Conservation (phyloP, 1,284 basidiomycete species). For the Tranzscheliella williamsii region DNA sequence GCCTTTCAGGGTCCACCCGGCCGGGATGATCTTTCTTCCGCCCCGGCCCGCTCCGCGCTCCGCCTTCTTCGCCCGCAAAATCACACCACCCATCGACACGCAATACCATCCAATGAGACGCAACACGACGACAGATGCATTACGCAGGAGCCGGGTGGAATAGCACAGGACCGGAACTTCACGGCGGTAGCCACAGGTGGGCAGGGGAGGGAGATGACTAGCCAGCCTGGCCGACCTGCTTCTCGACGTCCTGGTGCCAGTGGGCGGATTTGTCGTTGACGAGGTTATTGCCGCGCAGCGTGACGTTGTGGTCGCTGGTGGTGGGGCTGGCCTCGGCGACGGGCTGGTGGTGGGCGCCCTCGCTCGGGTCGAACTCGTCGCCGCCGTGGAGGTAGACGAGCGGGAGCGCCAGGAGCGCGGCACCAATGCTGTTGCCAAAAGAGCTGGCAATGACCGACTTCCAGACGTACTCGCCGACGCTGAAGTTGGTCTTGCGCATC, state of each 20-base stretch:
- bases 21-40: no score
- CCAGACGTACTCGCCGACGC: slow-evolving; percentile 68
- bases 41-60: no score
- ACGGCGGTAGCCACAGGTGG: no score
- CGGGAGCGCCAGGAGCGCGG: slow-evolving; percentile 65
- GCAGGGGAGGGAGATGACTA: no score
- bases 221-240: slow-evolving; percentile 14
- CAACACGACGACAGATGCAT: no score
- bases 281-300: slow-evolving; percentile 6
- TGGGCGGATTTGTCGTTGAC: background rate
- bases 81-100: no score
- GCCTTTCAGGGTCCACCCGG: no score
- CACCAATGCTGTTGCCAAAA: slow-evolving; percentile 73
- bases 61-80: no score
- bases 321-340: slow-evolving; percentile 4
- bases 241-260: slow-evolving; percentile 25
- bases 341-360: slow-evolving; percentile 1
- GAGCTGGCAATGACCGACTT: slow-evolving; percentile 73
- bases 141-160: no score
- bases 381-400: slow-evolving; percentile 45
- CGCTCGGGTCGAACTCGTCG: slow-evolving; percentile 40
- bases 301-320: slow-evolving; percentile 14
- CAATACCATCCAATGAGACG: no score
- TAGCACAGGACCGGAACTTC: no score
- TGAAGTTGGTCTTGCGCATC: slow-evolving; percentile 38